A percentile compares a stretch with the other conserved stretches of the same genome.
Conservation (phyloP, 208 protist species). For the Endotrypanum monterogeii region DNA sequence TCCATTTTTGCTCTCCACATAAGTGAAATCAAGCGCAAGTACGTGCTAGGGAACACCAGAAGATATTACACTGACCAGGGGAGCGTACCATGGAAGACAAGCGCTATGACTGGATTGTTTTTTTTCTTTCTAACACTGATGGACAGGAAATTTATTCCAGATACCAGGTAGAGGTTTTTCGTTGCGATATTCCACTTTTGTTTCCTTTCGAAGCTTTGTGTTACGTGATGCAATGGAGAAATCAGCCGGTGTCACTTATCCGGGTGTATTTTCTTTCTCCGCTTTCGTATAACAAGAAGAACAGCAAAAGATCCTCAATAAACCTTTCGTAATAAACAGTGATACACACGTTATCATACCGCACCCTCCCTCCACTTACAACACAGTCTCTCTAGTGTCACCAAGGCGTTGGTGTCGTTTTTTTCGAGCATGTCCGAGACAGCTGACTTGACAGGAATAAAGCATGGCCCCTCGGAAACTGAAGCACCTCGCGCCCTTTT, state of each 20-base stretch:
- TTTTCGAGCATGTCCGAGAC: conserved; percentile 29
- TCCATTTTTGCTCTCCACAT: neutral
- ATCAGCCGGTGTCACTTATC: neutral
- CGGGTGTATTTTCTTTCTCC: neutral
- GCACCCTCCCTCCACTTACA: conserved; percentile 19
- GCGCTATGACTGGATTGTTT: neutral
- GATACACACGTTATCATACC: neutral
- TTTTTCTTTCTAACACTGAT: neutral
- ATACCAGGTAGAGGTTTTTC: no score
- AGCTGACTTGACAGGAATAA: conserved; percentile 31
- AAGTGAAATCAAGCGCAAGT: neutral
- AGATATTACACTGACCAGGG: neutral
- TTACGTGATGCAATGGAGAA: neutral
- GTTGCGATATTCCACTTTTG: neutral
- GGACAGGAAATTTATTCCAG: neutral
- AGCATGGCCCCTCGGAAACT: conserved; percentile 32
- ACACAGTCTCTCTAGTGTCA: conserved; percentile 26
- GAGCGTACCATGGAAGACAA: neutral
- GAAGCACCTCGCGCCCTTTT: conserved; percentile 36
- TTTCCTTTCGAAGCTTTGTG: neutral
- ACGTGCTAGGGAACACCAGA: neutral
- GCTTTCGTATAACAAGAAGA: neutral
- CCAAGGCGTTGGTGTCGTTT: conserved; percentile 1
- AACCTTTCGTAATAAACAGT: conserved; percentile 1
- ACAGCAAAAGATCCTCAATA: neutral